Evolutionary conservation across 2,329 filamentous ascomycete genomes (phyloP), one percentile per base, ranked within the genome.

Genomic region (Zalaria sp.): DNA sequence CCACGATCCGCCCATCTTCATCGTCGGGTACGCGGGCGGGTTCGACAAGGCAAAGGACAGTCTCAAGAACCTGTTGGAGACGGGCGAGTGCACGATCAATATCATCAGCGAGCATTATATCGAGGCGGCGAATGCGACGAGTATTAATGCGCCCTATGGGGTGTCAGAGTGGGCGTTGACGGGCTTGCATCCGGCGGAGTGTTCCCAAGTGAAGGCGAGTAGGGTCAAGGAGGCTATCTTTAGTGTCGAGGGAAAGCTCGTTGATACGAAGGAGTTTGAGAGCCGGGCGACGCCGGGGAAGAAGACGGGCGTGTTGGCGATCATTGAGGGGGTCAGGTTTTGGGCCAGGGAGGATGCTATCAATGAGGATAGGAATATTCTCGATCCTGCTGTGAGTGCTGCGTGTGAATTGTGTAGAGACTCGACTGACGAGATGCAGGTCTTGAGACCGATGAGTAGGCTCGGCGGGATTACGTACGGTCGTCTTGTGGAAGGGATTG

Each of bases 321-420:
- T 93, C 29, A 68, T 95, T 8, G 86, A 95, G 64, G 89, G 86
- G 0, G 79, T 83, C 29, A 71, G 80, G 27, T 94, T 95, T 57
- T 95, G 88, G 86, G 86, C 79, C 2, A 67, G 88, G 41, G 85
- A 93, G 57, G 89, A 95, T 63, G 87, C 87, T 2, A 66, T 94
- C 46, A 84, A 93, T 52, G 76, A 83, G 56, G 79, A 86, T 5
- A 73, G 69, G 54, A 85, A 77, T 49, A 53, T 84, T 35, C 68
- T 96, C 43, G 83, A 93, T 59, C 76, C 84, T 7, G 72, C 65
- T 40, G 75, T 80, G 57, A 64, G 72, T 64, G 25, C 49, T 28
- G 25, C 6, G 35, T 40, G 38, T 31, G 32, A 11, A 38, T 11
- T 18, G 34, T 18, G 18, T 18, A 18, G 25, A 10, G 26, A 10